Evolutionary conservation across 306 rosid genomes (phyloP).

Genomic region (Amphicarpaea edgeworthii): DNA sequence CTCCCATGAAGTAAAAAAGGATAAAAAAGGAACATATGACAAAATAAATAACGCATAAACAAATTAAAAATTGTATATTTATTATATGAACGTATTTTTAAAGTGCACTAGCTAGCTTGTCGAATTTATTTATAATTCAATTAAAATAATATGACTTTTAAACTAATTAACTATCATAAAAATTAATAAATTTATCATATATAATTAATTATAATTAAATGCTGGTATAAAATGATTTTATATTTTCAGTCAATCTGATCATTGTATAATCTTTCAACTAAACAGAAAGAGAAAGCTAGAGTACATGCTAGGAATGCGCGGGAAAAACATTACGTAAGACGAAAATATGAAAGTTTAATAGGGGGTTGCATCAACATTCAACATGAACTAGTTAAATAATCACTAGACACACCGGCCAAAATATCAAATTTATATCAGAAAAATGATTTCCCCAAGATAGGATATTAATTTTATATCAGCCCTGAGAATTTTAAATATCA

Average conservation of each 20-base stretch:
- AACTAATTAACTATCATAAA: too few relatives aligned
- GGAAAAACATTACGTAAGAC: neutral
- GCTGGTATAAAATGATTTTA: too few relatives aligned
- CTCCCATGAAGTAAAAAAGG: neutral
- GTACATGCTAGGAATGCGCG: neutral
- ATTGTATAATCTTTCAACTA: too few relatives aligned
- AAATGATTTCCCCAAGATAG: neutral
- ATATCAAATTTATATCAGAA: neutral
- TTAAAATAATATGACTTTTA: neutral
- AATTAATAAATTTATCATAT: too few relatives aligned
- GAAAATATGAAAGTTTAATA: neutral
- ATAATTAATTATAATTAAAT: too few relatives aligned
- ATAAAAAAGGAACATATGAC: neutral
- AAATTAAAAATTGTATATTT: neutral
- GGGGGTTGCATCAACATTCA: constrained; percentile 34
- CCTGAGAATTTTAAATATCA: neutral
- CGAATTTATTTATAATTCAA: neutral
- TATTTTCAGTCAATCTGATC: too few relatives aligned
- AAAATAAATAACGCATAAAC: neutral
- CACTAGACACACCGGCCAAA: neutral
- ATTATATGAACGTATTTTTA: neutral
- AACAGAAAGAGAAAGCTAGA: constrained; percentile 1
- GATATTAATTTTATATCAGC: neutral
- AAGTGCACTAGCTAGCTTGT: neutral
- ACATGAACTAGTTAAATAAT: constrained; percentile 27